Evolutionary conservation across 2,329 filamentous ascomycete species (phyloP).

Genomic region (Zymoseptoria ardabiliae): DNA sequence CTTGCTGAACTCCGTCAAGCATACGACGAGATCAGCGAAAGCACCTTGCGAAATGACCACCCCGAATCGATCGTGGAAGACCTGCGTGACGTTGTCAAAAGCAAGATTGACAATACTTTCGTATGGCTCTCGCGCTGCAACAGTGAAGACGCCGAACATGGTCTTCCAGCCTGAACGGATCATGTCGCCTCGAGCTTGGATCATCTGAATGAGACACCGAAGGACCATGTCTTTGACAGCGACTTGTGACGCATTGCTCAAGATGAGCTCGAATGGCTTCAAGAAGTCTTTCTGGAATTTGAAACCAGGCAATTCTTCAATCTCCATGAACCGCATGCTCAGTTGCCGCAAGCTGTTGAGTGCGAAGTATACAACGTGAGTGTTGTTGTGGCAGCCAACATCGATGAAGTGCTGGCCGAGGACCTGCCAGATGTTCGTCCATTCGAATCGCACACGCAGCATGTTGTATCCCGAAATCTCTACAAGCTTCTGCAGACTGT

Average conservation of each 20-base stretch:
- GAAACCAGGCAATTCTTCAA: conserved; percentile 95
- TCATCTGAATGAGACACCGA: conserved; percentile 96
- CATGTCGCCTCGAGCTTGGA: conserved; percentile 90
- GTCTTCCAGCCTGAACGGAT: conserved; percentile 98
- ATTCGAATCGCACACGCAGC: conserved; percentile 95
- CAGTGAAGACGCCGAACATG: conserved; percentile 98
- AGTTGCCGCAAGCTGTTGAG: conserved; percentile 90
- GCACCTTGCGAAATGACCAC: conserved; percentile 94
- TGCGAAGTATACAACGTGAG: conserved; percentile 93
- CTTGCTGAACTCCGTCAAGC: conserved; percentile 96
- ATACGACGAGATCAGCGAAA: conserved; percentile 93
- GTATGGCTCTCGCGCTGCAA: conserved; percentile 85
- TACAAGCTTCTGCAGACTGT: conserved; percentile 94
- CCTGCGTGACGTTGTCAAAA: conserved; percentile 91
- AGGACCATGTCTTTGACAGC: conserved; percentile 97
- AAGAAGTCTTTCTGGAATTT: conserved; percentile 99
- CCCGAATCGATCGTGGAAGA: conserved; percentile 92
- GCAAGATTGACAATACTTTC: conserved; percentile 95
- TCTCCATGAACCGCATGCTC: conserved; percentile 98
- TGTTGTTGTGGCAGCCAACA: conserved; percentile 93
- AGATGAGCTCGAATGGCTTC: conserved; percentile 96
- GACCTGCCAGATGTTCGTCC: conserved; percentile 95
- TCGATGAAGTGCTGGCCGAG: conserved; percentile 98
- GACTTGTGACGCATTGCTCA: conserved; percentile 84
- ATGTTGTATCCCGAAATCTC: conserved; percentile 99